Percentiles rank a stretch among this genome's conserved stretches.
Conservation (phyloP, 176 grass and related monocot genomes). For the Alopecurus myosuroides region DNA sequence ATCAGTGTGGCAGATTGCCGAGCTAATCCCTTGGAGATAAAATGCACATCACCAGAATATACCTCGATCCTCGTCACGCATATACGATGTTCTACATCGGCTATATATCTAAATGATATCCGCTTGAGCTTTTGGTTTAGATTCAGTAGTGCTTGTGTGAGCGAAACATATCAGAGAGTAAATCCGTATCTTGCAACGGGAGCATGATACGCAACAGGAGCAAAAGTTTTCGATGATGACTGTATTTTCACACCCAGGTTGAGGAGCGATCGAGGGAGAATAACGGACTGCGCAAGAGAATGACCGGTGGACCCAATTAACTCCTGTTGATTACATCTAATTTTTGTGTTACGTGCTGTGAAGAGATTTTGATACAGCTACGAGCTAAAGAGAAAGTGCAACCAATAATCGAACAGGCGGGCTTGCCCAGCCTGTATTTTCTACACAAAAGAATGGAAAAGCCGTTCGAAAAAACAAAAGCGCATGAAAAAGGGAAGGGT, state of each 20-base stretch:
- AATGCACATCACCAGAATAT: background rate
- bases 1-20: background rate
- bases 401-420: background rate
- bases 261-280: background rate
- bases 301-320: no score
- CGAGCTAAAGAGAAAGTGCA: background rate
- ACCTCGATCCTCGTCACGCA: background rate
- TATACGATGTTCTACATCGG: background rate
- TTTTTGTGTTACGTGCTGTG: background rate
- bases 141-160: background rate
- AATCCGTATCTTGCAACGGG: background rate
- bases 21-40: background rate
- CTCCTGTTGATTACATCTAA: background rate
- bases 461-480: background rate
- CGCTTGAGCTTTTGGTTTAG: no score
- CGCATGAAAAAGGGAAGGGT: background rate
- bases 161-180: background rate
- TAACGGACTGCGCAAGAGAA: no score
- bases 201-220: background rate
- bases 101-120: background rate
- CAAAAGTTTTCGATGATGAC: background rate
- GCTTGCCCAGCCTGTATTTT: background rate
- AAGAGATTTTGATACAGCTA: background rate
- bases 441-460: background rate
- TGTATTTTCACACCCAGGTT: background rate